Evolutionary conservation across 371 early-diverging fungal species (phyloP), one percentile per base, ranked within the genome.

Genomic region (Cokeromyces recurvatus): DNA sequence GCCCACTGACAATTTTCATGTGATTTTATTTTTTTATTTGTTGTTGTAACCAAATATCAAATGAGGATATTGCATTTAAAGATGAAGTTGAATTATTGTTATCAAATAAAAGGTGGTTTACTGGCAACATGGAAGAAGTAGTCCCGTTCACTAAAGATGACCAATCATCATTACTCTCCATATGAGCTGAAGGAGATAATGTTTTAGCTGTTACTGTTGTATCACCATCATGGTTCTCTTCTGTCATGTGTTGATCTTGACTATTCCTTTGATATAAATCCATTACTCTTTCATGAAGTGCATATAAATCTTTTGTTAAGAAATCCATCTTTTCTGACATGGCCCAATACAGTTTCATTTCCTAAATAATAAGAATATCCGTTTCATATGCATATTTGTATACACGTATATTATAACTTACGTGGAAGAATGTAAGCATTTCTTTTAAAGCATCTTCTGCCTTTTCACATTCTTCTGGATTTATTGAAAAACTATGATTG

Each of bases 301-400:
- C 68, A 41, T 76, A 76, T 8, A 78, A 46, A 46, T 76, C 79
- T 8, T 71, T 69, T 20, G 72, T 64, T 50, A 78, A 64, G 31
- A 74, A 76, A 47, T 70, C 74, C 20, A 76, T 62, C 41, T 76
- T 73, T 47, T 79, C 80, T 3, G 80, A 69, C 71, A 75, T 77
- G 1, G 80, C 71, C 80, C 80, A 79, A 24, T 70, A 68, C 6
- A 62, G 34, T 43, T 68, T 67, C 64, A 79, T 77, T 14, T 53
- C 43, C 66, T 68, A 48, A 1, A 32, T 9, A 4, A 34, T 11
- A 9, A 4, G 4, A 34, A 34, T 15, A 34, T 34, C 15, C 12
- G 42, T 43, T 9, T 27, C n/a, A n/a, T n/a, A n/a, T n/a, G n/a
- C n/a, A n/a, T n/a, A n/a, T n/a, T n/a, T n/a, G n/a, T n/a, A n/a